Conservation (phyloP, 1,284 basidiomycete genomes). For the Pseudozyma tsukubaensis region DNA sequence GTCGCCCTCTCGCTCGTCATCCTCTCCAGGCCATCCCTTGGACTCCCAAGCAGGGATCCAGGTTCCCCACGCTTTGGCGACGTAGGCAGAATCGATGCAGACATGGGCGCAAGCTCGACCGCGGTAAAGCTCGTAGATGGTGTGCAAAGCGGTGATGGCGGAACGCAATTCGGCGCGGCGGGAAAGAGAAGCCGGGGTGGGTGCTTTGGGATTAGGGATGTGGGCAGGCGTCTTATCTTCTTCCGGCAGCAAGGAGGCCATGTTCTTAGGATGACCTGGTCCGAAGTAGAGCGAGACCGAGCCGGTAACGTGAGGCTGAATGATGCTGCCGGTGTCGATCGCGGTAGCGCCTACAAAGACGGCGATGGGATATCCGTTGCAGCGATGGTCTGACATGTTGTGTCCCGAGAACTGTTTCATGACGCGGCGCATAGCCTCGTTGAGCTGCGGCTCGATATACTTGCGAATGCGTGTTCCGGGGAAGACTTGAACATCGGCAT, state of each 20-base stretch:
- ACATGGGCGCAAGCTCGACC: slow-evolving; percentile 57
- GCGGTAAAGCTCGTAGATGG: slow-evolving; percentile 49
- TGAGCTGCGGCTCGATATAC: slow-evolving; percentile 50
- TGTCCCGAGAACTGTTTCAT: slow-evolving; percentile 52
- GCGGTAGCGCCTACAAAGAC: slow-evolving; percentile 58
- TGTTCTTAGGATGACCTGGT: slow-evolving; percentile 51
- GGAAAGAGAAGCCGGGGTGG: slow-evolving; percentile 37
- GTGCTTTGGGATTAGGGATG: slow-evolving; percentile 52
- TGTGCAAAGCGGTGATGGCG: slow-evolving; percentile 50
- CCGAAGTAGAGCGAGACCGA: slow-evolving; percentile 52
- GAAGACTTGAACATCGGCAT: slow-evolving; percentile 43
- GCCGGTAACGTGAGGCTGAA: slow-evolving; percentile 43
- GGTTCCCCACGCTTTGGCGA: slow-evolving; percentile 63
- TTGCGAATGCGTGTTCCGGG: slow-evolving; percentile 51
- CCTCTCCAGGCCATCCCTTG: slow-evolving; percentile 60
- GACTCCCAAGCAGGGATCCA: slow-evolving; percentile 64
- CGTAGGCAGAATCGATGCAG: slow-evolving; percentile 62
- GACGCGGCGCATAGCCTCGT: slow-evolving; percentile 49
- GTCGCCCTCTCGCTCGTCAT: slow-evolving; percentile 36
- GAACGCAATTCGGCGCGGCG: slow-evolving; percentile 58
- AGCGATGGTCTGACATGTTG: slow-evolving; percentile 54
- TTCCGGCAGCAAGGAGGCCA: slow-evolving; percentile 44
- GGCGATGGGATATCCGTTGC: slow-evolving; percentile 49
- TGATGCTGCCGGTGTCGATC: slow-evolving; percentile 51
- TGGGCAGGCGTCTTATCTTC: slow-evolving; percentile 46